Evolutionary conservation across 2,329 filamentous ascomycete species (phyloP), one percentile per base, ranked within the genome.

Genomic region (Dothideomycetes sp.): DNA sequence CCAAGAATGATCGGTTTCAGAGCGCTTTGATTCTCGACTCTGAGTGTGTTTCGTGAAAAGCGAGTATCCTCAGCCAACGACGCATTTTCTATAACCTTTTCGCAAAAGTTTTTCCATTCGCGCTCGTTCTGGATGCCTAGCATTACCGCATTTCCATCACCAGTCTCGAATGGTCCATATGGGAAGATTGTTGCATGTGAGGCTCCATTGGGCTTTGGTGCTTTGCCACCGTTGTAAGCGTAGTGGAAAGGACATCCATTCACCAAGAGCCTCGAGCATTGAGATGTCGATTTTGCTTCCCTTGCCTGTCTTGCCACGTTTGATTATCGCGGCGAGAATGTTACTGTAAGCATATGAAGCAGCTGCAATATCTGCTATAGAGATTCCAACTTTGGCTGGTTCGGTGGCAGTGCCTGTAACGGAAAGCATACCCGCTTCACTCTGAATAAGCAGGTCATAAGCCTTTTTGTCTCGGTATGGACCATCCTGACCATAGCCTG

Each of bases 211-310:
- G 68, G 61, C 2, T 54, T 53, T 0, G 70, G 70, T 0, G 62
- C 57, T 0, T 63, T 46, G 3, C 67, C 64, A 3, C 62, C 64
- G 2, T 71, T 55, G 45, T 63, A 70, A 0, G 70, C 57, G 45
- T 76, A 76, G 49, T 76, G 71, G 72, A 33, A 74, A 76, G 0
- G 59, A 59, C 72, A 76, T 76, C 73, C 73, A 76, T 49, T 76
- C 73, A 0, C 67, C 61, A 70, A 76, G 72, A 33, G 66, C 65
- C 50, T 76, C 73, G 6, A 76, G 58, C 73, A 76, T 76, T 2
- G 69, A 73, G 12, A 76, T 68, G 30, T 76, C 73, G 15, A 76
- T 62, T 13, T 64, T 60, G 22, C 63, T 66, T 0, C 73, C 73
- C 20, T 57, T 55, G 0, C 69, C 69, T 0, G 69, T 70, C 47